Evolutionary conservation across 1,139 yeast species (phyloP).

Genomic region (Suhomyces terraborum): DNA sequence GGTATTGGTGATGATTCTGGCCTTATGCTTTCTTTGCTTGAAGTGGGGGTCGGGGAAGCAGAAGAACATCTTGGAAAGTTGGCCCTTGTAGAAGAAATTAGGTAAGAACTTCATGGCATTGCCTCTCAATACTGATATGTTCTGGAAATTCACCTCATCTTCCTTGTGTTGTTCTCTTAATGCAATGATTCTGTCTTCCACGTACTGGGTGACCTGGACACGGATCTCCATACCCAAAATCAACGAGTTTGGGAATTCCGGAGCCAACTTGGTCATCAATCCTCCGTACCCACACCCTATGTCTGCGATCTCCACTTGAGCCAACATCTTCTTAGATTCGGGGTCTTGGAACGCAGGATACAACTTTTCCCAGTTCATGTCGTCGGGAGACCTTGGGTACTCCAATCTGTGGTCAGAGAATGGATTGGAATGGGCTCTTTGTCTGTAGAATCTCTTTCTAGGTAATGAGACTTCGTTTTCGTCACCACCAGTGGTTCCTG

Average conservation of each 20-base stretch:
- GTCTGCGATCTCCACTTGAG: slow-evolving; percentile 85
- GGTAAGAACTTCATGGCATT: slow-evolving; percentile 98
- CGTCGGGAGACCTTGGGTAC: slow-evolving; percentile 77
- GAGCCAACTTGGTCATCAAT: slow-evolving; percentile 74
- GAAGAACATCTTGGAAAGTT: slow-evolving; percentile 87
- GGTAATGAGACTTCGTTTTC: slow-evolving; percentile 52
- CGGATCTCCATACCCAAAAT: slow-evolving; percentile 96
- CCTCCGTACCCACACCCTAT: slow-evolving; percentile 99
- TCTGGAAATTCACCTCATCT: slow-evolving; percentile 54
- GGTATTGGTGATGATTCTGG: slow-evolving; percentile 90
- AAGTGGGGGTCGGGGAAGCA: slow-evolving; percentile 99
- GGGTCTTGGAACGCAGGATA: slow-evolving; percentile 63
- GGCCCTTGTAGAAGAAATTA: slow-evolving; percentile 81
- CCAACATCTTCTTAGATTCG: slow-evolving; percentile 43
- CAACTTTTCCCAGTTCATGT: slow-evolving; percentile 82
- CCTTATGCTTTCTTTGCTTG: slow-evolving; percentile 95
- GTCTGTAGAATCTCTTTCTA: slow-evolving; percentile 87
- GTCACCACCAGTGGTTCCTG: slow-evolving; percentile 12
- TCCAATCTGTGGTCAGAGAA: slow-evolving; percentile 92
- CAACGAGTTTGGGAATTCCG: slow-evolving; percentile 68
- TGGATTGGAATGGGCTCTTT: slow-evolving; percentile 97
- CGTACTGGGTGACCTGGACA: slow-evolving; percentile 96
- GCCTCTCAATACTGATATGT: slow-evolving; percentile 87
- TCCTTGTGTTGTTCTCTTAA: slow-evolving; percentile 60
- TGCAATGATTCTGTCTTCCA: slow-evolving; percentile 92